Conservation (phyloP, 2,329 filamentous ascomycete genomes). For the Colletotrichum lini region DNA sequence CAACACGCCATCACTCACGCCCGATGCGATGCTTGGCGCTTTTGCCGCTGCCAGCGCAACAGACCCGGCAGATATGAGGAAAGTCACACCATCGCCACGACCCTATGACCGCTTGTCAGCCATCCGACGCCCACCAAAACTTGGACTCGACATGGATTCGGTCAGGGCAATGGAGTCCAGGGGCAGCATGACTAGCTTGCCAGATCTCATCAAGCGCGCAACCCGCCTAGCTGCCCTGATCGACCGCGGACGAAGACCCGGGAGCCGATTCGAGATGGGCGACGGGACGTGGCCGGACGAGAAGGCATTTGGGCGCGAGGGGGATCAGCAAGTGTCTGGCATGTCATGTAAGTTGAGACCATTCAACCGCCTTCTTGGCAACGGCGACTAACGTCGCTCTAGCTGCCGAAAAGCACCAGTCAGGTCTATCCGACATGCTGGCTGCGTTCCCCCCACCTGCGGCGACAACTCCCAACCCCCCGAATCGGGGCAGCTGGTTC, state of each 20-base stretch:
- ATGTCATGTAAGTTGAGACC: constrained; percentile 44
- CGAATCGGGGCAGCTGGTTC: constrained; percentile 63
- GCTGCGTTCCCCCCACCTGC: constrained; percentile 76
- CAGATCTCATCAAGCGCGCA: constrained; percentile 90
- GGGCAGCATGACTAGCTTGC: constrained; percentile 91
- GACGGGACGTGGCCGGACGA: constrained; percentile 66
- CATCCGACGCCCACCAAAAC: constrained; percentile 76
- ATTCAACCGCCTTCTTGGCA: background rate
- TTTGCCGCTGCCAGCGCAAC: constrained; percentile 64
- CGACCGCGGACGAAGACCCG: constrained; percentile 81
- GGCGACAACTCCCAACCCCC: constrained; percentile 60
- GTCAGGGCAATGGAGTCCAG: constrained; percentile 85
- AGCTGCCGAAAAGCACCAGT: constrained; percentile 62
- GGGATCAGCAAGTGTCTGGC: constrained; percentile 59
- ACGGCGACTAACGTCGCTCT: constrained; percentile 43
- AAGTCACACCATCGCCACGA: constrained; percentile 48
- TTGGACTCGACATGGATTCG: constrained; percentile 80
- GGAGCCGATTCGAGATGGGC: constrained; percentile 68
- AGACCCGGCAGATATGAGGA: constrained; percentile 54
- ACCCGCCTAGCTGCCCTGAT: constrained; percentile 90
- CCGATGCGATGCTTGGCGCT: constrained; percentile 65
- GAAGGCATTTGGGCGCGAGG: constrained; percentile 54
- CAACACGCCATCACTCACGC: constrained; percentile 51
- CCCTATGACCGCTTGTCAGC: constrained; percentile 66
- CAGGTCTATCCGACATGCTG: constrained; percentile 75